Percentiles rank a stretch among this genome's conserved stretches.
These are phyloP conservation scores for Paramecium pentaurelia DNA, from an alignment of 73 alveolate genomes.

Conservation along the genomic window DNA sequence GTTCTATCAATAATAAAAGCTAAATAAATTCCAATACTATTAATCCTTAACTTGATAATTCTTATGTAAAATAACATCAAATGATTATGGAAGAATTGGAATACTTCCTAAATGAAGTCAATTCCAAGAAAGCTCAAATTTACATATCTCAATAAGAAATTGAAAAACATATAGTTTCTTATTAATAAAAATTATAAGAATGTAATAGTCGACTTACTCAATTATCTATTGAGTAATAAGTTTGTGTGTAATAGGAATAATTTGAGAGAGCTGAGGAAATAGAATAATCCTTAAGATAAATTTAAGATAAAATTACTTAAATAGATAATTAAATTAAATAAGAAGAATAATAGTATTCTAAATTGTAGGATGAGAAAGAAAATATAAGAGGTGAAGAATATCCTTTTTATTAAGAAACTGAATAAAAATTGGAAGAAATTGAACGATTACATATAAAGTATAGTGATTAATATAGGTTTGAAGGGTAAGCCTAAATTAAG, in stretches of 20 bases:
- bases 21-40: background rate
- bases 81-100: constrained; percentile 22
- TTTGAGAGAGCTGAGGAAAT: constrained; percentile 46
- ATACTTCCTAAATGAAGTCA: background rate
- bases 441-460: background rate
- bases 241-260: background rate
- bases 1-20: background rate
- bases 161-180: background rate
- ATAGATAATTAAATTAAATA: background rate
- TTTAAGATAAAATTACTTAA: background rate
- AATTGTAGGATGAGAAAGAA: constrained; percentile 31
- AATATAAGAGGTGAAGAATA: constrained; percentile 43
- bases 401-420: constrained; percentile 27
- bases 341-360: background rate
- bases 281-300: background rate
- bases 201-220: background rate
- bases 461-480: constrained; percentile 9
- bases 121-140: background rate
- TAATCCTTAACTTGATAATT: constrained; percentile 24
- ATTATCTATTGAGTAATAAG: background rate
- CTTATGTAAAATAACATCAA: constrained; percentile 14
- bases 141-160: background rate
- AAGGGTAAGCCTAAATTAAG: background rate
- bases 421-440: constrained; percentile 7
- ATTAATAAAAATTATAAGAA: background rate